Base-by-base conservation (phyloP, 345 rosid genomes). In the Populus simonii region DNA sequence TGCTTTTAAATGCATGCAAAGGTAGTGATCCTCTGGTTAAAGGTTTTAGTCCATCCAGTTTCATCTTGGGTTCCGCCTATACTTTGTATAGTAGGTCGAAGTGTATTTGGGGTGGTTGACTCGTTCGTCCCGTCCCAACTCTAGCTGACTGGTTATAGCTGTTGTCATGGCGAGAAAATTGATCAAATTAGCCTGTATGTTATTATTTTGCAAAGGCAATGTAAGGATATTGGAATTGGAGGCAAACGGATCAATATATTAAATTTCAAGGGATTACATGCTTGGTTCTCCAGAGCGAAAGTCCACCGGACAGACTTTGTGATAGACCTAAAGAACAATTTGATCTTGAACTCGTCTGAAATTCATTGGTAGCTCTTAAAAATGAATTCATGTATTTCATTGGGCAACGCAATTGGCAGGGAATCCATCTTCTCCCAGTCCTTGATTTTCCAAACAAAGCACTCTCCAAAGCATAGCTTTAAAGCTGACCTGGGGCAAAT, bases 371-470 rank as follows among this genome's bases (percentile, higher is more conserved):
- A 3, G 7, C 27, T 17, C 23, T 53, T 57, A 71, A 16, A 43
- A 68, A 66, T 8, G 59, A 73, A 9, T 75, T 68, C n/a, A 73
- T 33, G 25, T n/a, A 75, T 43, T 36, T 70, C 10, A 78, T 3
- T 4, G 86, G 86, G 79, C 70, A 69, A 13, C 87, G 79, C 66
- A 13, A 87, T 85, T 2, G 88, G 82, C 0, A 8, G 20, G 43
- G 84, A 47, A 49, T 85, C 85, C 75, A 83, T 81, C 38, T 73
- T 75, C 33, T 75, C 78, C 36, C 78, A 81, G 51, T 41, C 83
- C n/a, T 72, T 71, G 9, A 79, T 47, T 72, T 79, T 66, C 88
- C 89, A 83, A 71, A 83, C 85, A 73, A 85, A 83, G 36, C 86
- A 83, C 55, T 83, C 86, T 33, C 35, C 35, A 33, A 33, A 33